Evolutionary conservation across 2,329 filamentous ascomycete genomes (phyloP), one percentile per base, ranked within the genome.

Genomic region (Trichoderma breve): DNA sequence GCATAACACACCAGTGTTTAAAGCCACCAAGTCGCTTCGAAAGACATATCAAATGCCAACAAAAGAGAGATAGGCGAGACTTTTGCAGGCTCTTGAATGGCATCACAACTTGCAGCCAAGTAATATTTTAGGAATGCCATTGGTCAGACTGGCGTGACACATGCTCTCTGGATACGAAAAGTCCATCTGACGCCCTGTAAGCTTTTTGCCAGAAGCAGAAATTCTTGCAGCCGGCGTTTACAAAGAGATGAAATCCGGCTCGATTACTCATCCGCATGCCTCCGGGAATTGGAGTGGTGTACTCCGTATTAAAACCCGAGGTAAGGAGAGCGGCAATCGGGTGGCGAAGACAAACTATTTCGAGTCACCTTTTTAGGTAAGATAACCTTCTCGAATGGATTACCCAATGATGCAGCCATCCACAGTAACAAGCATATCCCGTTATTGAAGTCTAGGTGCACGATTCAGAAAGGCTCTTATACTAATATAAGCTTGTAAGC

Each of bases 81-180:
- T 21, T 65, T 12, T 9, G 5, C 15, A 32, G n/a, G n/a, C 2
- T 60, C 6, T 61, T 51, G 24, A 28, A 60, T 39, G 8, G 8
- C n/a, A 47, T 51, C 24, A 47, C 32, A 15, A 34, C 30, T 9
- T 15, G 12, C 15, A 7, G 14, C 24, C 8, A 28, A 18, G 58
- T 62, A 51, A 51, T 60, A 68, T 68, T 58, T 68, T 68, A 34
- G 53, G 18, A n/a, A 34, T 26, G 7, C 66, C 26, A 69, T 60
- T 53, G 15, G 43, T 65, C n/a, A 65, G 62, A 51, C 62, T 53
- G 62, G 62, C 43, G 43, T 65, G 62, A 65, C 26, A 36, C 21
- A 36, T 15, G 39, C 47, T n/a, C 26, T 28, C 21, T 53, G 2
- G 5, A 30, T 14, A 53, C 28, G 39, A 6, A n/a, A 43, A 34